Evolutionary conservation across 768 basidiomycete species (phyloP), one percentile per base, ranked within the genome.

Genomic region (Tephrocybe sp.): DNA sequence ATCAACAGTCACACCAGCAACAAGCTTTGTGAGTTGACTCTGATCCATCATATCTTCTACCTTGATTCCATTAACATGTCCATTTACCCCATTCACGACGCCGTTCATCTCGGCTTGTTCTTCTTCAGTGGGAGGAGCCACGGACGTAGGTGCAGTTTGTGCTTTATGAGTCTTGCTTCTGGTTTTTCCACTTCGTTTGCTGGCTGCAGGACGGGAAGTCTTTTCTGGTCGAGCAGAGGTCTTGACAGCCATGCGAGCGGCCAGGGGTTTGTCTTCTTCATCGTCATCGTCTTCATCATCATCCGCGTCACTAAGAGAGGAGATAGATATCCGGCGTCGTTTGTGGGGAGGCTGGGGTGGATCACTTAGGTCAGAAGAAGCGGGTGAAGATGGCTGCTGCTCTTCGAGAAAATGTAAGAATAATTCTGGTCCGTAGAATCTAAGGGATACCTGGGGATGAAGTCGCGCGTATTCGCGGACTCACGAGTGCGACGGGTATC

Each of bases 31-130:
- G 15, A 92, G 67, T 62, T 91, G 88, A 24, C 77, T 75, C 58
- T 88, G 88, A 42, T 90, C 86, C 77, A 91, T 79, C 63, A 81
- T 84, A 41, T 88, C 90, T 63, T 92, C 90, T 2, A 85, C 64
- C 61, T 88, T 90, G 53, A 88, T 71, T 55, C 75, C 77, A 5
- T 76, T 49, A 18, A 76, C 78, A 36, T 71, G 69, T 19, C 74
- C 71, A 43, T 75, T 76, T 3, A 67, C 58, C 18, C 78, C 79
- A 47, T 80, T 79, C 15, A 63, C 42, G 22, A 67, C 68, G 1
- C 69, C 68, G 51, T 72, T 67, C 63, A 72, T 64, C 21, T 69
- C 68, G 10, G 63, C 65, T 12, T 71, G 66, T 38, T 74, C 63
- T 16, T 67, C 63, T 4, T 64, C 74, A 1, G 64, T 68, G 8